These are phyloP conservation scores for Geranium brycei DNA, from an alignment of 345 rosid genomes.

Conservation along the genomic window DNA sequence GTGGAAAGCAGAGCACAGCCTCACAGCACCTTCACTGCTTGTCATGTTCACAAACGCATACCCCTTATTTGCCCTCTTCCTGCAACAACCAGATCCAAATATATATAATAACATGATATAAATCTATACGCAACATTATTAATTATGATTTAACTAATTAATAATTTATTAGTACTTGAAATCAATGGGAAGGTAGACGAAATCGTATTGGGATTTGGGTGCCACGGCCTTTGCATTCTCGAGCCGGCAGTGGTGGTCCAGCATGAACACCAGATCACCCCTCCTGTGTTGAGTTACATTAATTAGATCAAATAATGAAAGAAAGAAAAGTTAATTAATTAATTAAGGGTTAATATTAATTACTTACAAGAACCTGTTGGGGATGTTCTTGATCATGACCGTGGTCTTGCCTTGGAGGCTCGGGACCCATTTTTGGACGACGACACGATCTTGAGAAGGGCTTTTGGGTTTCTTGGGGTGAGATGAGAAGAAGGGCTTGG, in stretches of 20 bases:
- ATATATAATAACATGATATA: neutral
- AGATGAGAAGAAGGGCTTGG: too few species aligned
- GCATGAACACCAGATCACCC: slow-evolving; percentile 20
- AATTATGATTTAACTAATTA: neutral
- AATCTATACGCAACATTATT: neutral
- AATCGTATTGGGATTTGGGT: slow-evolving; percentile 26
- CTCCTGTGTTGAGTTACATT: slow-evolving; percentile 9
- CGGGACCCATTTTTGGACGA: too few species aligned
- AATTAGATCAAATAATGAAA: too few species aligned
- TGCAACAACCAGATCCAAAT: neutral
- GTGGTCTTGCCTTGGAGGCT: slow-evolving; percentile 17
- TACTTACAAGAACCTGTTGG: slow-evolving; percentile 25
- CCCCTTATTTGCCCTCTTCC: slow-evolving; percentile 30
- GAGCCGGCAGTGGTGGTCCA: slow-evolving; percentile 32
- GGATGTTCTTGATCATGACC: slow-evolving; percentile 36
- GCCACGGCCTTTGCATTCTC: slow-evolving; percentile 17
- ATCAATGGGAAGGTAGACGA: slow-evolving; percentile 38
- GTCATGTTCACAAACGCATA: slow-evolving; percentile 47
- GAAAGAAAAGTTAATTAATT: neutral
- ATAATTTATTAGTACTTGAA: slow-evolving; percentile 16
- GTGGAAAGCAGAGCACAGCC: slow-evolving; percentile 25
- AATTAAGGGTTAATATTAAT: neutral
- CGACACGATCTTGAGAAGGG: too few species aligned
- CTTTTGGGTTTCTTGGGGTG: too few species aligned
- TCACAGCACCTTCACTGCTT: slow-evolving; percentile 15